These are phyloP conservation scores for Leishmania gerbilli DNA, from an alignment of 208 protist genomes.

Conservation along the genomic window DNA sequence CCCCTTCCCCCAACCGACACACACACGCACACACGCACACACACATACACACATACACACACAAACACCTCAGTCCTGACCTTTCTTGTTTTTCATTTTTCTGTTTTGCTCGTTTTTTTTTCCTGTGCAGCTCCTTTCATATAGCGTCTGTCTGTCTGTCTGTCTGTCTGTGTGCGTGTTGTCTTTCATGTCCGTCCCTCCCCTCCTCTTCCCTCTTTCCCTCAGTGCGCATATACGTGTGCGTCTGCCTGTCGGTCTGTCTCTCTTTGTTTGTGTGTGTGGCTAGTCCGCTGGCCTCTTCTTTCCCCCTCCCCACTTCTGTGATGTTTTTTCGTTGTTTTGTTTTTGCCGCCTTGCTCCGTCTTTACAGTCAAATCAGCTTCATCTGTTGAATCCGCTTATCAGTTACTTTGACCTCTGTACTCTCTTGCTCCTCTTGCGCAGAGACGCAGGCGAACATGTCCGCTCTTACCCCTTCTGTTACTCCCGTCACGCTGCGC, in stretches of 20 bases:
- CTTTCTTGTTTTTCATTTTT: conserved; percentile 8
- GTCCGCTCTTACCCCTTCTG: neutral
- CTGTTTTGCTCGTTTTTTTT: conserved; percentile 11
- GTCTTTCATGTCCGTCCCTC: neutral
- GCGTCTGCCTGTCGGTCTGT: neutral
- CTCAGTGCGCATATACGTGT: too few relatives aligned
- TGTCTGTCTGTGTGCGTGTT: neutral
- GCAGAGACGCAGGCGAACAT: neutral
- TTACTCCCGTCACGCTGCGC: conserved; percentile 30
- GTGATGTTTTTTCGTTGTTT: neutral
- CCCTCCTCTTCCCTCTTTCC: neutral
- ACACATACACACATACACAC: neutral
- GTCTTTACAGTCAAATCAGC: neutral
- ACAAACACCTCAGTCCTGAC: neutral
- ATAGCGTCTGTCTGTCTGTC: neutral
- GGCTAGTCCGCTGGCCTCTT: neutral
- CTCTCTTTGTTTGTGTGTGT: too few relatives aligned
- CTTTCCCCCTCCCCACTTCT: neutral
- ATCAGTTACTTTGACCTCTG: neutral
- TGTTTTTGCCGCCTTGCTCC: neutral
- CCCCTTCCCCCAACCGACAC: neutral
- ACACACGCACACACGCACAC: neutral
- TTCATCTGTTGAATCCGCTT: neutral
- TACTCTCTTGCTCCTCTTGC: neutral
- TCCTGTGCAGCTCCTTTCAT: neutral